Evolutionary conservation across 176 grass and related monocot species (phyloP).

Genomic region (Otatea glauca): DNA sequence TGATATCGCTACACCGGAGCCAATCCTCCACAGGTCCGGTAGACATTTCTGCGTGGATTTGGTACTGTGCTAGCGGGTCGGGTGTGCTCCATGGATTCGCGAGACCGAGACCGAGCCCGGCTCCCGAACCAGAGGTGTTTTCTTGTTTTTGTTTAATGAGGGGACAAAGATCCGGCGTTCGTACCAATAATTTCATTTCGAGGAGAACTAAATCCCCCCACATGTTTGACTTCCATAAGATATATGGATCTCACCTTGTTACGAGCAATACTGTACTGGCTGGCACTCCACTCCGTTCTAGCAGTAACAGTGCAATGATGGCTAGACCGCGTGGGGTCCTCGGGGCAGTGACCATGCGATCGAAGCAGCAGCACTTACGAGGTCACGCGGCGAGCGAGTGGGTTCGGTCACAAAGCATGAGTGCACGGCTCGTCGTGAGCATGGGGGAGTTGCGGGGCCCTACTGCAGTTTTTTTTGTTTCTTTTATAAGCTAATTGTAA

Average conservation of each 20-base stretch:
- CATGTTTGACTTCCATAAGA: not conserved
- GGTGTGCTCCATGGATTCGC: not conserved
- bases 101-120: not conserved
- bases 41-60: not conserved
- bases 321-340: not conserved
- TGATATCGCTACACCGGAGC: too few species aligned
- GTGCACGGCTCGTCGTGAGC: too few species aligned
- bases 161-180: not conserved
- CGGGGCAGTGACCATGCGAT: not conserved
- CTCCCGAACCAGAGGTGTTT: not conserved
- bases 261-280: too few species aligned
- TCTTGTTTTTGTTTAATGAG: not conserved
- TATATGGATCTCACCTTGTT: too few species aligned
- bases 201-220: not conserved
- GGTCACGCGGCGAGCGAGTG: conserved; percentile 22
- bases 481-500: too few species aligned
- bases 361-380: not conserved
- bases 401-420: not conserved
- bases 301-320: not conserved
- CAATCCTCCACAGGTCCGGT: too few species aligned
- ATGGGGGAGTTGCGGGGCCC: too few species aligned
- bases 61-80: not conserved
- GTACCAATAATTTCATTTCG: not conserved
- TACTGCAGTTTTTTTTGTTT: too few species aligned
- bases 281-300: too few species aligned